Percentiles rank a stretch among this genome's conserved stretches.
Evolutionary conservation across 2,329 filamentous ascomycete species (phyloP).

Genomic region (Talaromyces amestolkiae): DNA sequence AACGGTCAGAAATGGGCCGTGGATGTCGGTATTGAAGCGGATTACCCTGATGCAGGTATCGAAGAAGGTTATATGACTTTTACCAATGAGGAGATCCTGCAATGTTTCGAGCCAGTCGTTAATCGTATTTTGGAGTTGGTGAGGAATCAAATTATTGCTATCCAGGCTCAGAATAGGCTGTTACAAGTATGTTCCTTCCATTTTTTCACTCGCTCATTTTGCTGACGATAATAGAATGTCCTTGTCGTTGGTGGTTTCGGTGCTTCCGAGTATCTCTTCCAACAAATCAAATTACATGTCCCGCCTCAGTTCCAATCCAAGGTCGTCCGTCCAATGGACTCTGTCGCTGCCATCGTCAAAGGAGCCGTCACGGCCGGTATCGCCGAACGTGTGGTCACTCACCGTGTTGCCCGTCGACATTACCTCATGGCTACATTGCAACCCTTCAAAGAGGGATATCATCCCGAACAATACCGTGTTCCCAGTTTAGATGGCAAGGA

Average conservation of each 20-base stretch:
- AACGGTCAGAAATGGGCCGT: slow-evolving; percentile 99
- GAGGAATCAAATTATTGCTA: slow-evolving; percentile 97
- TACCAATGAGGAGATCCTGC: slow-evolving; percentile 97
- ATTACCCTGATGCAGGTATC: slow-evolving; percentile 95
- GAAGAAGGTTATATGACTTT: slow-evolving; percentile 99
- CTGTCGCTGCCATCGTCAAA: slow-evolving; percentile 96
- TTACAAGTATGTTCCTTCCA: slow-evolving; percentile 60
- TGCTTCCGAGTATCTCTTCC: slow-evolving; percentile 97
- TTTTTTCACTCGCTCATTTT: background rate
- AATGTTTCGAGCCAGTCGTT: slow-evolving; percentile 98
- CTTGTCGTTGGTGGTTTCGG: slow-evolving; percentile 97
- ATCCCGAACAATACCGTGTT: slow-evolving; percentile 96
- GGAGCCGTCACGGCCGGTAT: slow-evolving; percentile 97
- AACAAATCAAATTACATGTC: slow-evolving; percentile 98
- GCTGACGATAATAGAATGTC: slow-evolving; percentile 62
- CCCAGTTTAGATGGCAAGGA: slow-evolving; percentile 96
- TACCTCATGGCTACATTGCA: slow-evolving; percentile 99
- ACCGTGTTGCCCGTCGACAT: slow-evolving; percentile 92
- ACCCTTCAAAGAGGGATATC: slow-evolving; percentile 97
- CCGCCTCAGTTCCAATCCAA: slow-evolving; percentile 98
- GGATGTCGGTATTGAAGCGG: slow-evolving; percentile 96
- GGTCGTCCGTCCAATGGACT: slow-evolving; percentile 98
- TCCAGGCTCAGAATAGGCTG: slow-evolving; percentile 91
- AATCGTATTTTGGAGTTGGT: slow-evolving; percentile 96
- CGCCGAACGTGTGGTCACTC: slow-evolving; percentile 92